Evolutionary conservation across 1,284 basidiomycete species (phyloP).

Genomic region (Cutaneotrichosporon cavernicola): DNA sequence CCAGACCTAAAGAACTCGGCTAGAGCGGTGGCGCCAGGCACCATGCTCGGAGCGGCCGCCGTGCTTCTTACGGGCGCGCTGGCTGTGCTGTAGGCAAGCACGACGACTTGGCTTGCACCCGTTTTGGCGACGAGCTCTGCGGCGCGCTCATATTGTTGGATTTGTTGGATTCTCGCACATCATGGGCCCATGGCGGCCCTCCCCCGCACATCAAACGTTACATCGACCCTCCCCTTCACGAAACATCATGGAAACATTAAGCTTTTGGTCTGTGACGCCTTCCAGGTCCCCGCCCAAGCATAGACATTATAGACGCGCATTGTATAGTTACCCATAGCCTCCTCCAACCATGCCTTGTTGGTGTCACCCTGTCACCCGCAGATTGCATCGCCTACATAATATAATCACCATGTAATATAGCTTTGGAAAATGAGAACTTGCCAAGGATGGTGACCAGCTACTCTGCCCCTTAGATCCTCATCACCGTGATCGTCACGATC

Average conservation of each 20-base stretch:
- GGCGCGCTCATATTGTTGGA: not conserved
- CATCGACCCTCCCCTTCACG: not conserved
- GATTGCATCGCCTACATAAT: not conserved
- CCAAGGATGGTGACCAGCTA: too few relatives aligned
- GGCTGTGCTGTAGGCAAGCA: not conserved
- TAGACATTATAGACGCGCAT: not conserved
- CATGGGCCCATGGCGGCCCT: not conserved
- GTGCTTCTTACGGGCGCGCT: not conserved
- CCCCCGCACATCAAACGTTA: not conserved
- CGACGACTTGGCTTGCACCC: not conserved
- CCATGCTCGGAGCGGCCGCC: not conserved
- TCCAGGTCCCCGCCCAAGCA: not conserved
- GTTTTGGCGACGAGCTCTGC: not conserved
- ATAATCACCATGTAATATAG: too few relatives aligned
- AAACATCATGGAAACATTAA: slow-evolving; percentile 1
- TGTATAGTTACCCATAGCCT: not conserved
- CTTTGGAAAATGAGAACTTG: too few relatives aligned
- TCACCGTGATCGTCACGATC: too few relatives aligned
- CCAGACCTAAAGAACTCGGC: not conserved
- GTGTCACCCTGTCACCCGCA: not conserved
- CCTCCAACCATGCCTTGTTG: not conserved
- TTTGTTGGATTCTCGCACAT: not conserved
- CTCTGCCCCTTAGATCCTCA: too few relatives aligned
- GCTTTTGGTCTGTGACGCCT: not conserved
- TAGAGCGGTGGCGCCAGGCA: not conserved